A percentile compares a stretch with the other conserved stretches of the same genome.
Conservation (phyloP, 179 eudicot genomes). For the Corrigiola litoralis region DNA sequence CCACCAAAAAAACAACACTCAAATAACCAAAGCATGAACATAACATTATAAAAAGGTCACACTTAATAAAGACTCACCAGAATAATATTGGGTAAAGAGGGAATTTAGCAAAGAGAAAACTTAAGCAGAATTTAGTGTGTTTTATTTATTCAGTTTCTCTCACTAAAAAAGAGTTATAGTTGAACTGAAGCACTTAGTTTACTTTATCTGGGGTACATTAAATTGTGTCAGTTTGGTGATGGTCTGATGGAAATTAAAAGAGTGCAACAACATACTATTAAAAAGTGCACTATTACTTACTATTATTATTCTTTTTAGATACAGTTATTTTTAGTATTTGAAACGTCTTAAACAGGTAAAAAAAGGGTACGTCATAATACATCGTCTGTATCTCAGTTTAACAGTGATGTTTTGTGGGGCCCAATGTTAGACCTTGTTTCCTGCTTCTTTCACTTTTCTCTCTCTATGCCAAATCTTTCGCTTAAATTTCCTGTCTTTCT, state of each 20-base stretch:
- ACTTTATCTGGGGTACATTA: constrained; percentile 10
- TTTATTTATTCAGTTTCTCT: not conserved
- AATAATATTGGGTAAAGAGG: not conserved
- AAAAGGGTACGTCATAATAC: too few relatives aligned
- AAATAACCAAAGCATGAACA: not conserved
- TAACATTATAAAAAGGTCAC: not conserved
- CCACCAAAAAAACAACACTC: not conserved
- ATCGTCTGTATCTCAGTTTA: not conserved
- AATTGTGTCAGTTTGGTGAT: constrained; percentile 17
- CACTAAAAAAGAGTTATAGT: not conserved
- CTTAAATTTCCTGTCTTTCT: not conserved
- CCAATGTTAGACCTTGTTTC: not conserved
- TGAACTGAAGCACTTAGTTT: not conserved
- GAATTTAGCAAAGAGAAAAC: not conserved
- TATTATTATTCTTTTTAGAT: not conserved
- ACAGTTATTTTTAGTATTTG: not conserved
- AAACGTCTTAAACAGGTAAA: not conserved
- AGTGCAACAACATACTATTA: too few relatives aligned
- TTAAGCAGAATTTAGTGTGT: not conserved
- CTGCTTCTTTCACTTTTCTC: not conserved
- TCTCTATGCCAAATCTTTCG: not conserved
- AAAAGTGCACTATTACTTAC: too few relatives aligned
- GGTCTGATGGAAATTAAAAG: not conserved
- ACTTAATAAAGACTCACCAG: not conserved
- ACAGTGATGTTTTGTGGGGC: not conserved